phyloP scores from a whole-genome alignment of 2,329 filamentous ascomycete genomes.

The Aspergillus sp. region DNA sequence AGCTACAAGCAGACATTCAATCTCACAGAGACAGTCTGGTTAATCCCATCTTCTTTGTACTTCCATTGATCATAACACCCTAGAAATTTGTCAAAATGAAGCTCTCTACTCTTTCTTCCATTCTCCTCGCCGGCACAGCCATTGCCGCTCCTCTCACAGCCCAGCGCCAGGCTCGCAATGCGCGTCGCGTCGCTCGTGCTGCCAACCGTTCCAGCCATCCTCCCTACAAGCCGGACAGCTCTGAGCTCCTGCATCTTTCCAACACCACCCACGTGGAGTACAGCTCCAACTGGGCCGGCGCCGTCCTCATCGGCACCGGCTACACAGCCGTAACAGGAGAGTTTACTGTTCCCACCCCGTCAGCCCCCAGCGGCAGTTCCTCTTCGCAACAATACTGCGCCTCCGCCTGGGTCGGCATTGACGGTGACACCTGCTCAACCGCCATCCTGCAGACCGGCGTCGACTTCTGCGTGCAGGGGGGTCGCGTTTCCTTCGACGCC shows the following conservation, averaged over 20 bases:
- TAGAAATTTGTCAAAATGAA: conserved; percentile 42
- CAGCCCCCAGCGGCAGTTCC: conserved; percentile 34
- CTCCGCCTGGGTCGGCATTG: conserved; percentile 59
- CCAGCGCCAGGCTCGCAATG: conserved; percentile 32
- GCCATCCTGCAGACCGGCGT: conserved; percentile 57
- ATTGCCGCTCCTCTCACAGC: conserved; percentile 48
- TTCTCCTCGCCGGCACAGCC: conserved; percentile 42
- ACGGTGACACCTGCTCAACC: conserved; percentile 54
- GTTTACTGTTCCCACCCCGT: conserved; percentile 51
- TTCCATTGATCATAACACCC: not conserved
- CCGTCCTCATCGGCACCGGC: conserved; percentile 50
- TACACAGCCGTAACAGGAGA: conserved; percentile 54
- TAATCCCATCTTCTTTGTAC: not conserved
- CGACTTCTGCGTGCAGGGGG: conserved; percentile 49
- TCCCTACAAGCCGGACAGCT: conserved; percentile 27
- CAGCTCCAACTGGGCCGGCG: conserved; percentile 58
- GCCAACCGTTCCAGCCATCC: conserved; percentile 26
- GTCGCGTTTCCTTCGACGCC: conserved; percentile 47
- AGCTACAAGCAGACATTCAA: too few relatives aligned
- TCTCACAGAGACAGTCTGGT: too few relatives aligned
- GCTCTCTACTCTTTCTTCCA: conserved; percentile 38
- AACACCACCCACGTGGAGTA: conserved; percentile 46
- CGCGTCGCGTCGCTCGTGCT: conserved; percentile 24
- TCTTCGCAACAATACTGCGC: conserved; percentile 25
- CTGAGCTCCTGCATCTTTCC: conserved; percentile 29